phyloP scores from a whole-genome alignment of 805 yeast genomes.

The Sugiyamaella boreocaroliniensis region DNA sequence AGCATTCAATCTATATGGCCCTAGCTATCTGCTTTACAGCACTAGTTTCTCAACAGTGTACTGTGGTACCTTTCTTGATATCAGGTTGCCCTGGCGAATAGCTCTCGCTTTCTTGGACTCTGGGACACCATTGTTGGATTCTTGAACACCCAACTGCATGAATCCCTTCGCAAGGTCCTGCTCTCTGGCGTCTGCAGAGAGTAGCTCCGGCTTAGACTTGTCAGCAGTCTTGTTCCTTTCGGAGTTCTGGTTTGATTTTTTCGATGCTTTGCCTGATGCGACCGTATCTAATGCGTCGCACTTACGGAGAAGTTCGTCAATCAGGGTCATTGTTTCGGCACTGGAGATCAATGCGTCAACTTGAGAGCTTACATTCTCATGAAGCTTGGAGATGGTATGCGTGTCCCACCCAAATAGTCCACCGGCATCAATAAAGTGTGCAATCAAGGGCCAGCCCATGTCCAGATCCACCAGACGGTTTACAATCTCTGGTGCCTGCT shows the following conservation, averaged over 20 bases:
- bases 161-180: slow-evolving; percentile 13
- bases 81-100: slow-evolving; percentile 12
- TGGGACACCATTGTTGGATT: slow-evolving; percentile 1
- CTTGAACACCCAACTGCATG: slow-evolving; percentile 12
- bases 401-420: slow-evolving; percentile 63
- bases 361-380: slow-evolving; percentile 41
- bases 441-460: slow-evolving; percentile 55
- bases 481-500: slow-evolving; percentile 31
- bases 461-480: slow-evolving; percentile 40
- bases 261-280: slow-evolving; percentile 20
- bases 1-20: no score
- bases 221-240: slow-evolving; percentile 4
- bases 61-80: slow-evolving; percentile 23
- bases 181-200: slow-evolving; percentile 13
- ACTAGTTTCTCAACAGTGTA: slow-evolving; percentile 30
- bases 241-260: slow-evolving; percentile 10
- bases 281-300: slow-evolving; percentile 19
- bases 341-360: slow-evolving; percentile 34
- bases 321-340: slow-evolving; percentile 18
- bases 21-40: slow-evolving; percentile 9
- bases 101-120: slow-evolving; percentile 7
- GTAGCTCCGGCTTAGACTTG: slow-evolving; percentile 10
- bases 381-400: slow-evolving; percentile 42
- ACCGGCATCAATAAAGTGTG: slow-evolving; percentile 62
- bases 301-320: slow-evolving; percentile 25